phyloP scores from a whole-genome alignment of 306 rosid genomes.

The Quercus dentata region DNA sequence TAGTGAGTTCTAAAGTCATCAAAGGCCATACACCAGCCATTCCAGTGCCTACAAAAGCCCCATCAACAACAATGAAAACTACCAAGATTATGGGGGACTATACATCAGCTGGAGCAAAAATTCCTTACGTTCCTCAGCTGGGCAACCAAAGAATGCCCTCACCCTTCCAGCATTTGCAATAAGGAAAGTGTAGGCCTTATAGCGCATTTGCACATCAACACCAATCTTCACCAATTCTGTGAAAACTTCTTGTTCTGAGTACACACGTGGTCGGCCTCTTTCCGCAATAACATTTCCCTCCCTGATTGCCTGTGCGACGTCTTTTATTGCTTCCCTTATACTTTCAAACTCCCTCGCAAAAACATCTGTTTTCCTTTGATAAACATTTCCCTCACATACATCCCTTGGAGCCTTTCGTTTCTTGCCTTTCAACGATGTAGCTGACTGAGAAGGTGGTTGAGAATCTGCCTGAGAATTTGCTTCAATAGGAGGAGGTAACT shows the following conservation, averaged over 20 bases:
- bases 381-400: neutral
- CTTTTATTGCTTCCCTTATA: conserved; percentile 18
- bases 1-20: neutral
- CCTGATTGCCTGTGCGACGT: conserved; percentile 25
- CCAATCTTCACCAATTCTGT: conserved; percentile 17
- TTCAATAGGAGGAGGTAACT: conserved; percentile 5
- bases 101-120: conserved; percentile 2
- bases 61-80: neutral
- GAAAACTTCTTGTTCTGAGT: conserved; percentile 14
- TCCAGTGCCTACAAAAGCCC: neutral
- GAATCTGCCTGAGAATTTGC: conserved; percentile 17
- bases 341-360: conserved; percentile 18
- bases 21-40: neutral
- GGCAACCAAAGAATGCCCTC: conserved; percentile 20
- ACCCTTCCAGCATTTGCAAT: conserved; percentile 12
- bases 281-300: conserved; percentile 19
- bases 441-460: conserved; percentile 14
- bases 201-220: neutral
- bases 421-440: conserved; percentile 11
- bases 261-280: conserved; percentile 10
- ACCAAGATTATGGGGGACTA: conserved; percentile 18
- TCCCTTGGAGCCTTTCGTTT: conserved; percentile 6
- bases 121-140: conserved; percentile 10
- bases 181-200: conserved; percentile 1
- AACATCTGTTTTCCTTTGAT: neutral